Evolutionary conservation across 768 basidiomycete genomes (phyloP), one percentile per base, ranked within the genome.

Genomic region (Tricholomella constricta): DNA sequence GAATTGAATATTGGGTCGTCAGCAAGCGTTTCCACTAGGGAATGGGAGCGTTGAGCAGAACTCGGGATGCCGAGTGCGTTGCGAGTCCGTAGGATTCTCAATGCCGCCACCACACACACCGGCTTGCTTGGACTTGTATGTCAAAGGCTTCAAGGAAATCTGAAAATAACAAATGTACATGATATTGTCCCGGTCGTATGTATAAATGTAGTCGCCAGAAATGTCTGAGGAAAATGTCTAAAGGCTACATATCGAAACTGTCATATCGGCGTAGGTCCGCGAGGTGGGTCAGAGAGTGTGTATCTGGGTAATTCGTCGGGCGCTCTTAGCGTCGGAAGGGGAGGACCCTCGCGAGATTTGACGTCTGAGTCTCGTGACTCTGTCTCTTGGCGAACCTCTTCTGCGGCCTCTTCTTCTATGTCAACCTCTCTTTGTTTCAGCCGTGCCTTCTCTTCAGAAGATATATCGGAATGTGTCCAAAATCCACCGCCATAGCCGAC

Each of bases 391-490:
- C 56, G 54, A 32, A 22, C 41, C 29, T 31, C 42, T 32, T 38
- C 35, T 19, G 40, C 43, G 40, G 15, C 34, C 55, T 45, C 44
- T 9, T 22, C 27, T 15, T 48, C 57, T 23, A 45, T 22, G 23
- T 65, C 62, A 5, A 31, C 26, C n/a, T 65, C 60, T 54, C 40
- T 27, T 15, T 45, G 41, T 41, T 63, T 50, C 26, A 69, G n/a
- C 27, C 62, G 60, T 17, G 57, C 63, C 54, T 74, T 73, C 59
- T 72, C 73, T 44, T 73, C 68, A 4, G 51, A 50, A 2, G 65
- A 58, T 37, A 73, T 71, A 4, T 69, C 67, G 4, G 62, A 56
- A 51, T 69, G 67, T 20, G 70, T 69, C 74, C 69, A 72, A n/a
- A 61, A 55, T 20, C 72, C 72, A 19, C 71, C 72, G 4, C 72